Percentiles rank a stretch among this genome's conserved stretches.
Conservation (phyloP, 176 grass and related monocot species). For the Carex scoparia region DNA sequence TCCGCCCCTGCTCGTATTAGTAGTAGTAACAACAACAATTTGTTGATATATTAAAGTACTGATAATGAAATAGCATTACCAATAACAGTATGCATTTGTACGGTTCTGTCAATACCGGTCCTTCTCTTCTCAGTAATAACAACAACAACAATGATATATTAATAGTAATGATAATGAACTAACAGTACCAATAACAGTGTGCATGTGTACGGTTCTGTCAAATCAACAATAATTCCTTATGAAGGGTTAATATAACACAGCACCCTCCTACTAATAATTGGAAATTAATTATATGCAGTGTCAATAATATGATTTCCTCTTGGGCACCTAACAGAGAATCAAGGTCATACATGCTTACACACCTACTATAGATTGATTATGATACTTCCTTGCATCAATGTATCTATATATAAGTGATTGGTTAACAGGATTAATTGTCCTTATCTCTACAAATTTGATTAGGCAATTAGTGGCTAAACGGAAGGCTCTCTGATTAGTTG, state of each 20-base stretch:
- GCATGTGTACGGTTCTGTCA: background rate
- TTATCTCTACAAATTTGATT: constrained; percentile 10
- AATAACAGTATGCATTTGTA: no score
- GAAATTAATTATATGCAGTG: background rate
- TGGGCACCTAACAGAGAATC: background rate
- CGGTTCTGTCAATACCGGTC: no score
- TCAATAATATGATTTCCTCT: constrained; percentile 11
- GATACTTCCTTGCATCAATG: background rate
- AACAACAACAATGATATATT: background rate
- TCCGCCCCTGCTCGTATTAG: no score
- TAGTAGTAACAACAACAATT: no score
- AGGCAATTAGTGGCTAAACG: constrained; percentile 15
- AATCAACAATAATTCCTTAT: background rate
- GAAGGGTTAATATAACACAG: background rate
- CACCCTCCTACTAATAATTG: background rate
- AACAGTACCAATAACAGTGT: background rate
- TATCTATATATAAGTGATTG: background rate
- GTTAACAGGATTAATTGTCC: constrained; percentile 24
- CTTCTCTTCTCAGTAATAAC: no score
- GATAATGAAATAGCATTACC: no score
- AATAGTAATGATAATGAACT: background rate
- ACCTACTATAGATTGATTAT: constrained; percentile 19
- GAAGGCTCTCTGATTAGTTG: constrained; percentile 10
- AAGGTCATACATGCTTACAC: background rate
- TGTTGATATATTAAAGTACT: no score